phyloP scores from a whole-genome alignment of 2,329 filamentous ascomycete species.

The Tolypocladium endophyticum region DNA sequence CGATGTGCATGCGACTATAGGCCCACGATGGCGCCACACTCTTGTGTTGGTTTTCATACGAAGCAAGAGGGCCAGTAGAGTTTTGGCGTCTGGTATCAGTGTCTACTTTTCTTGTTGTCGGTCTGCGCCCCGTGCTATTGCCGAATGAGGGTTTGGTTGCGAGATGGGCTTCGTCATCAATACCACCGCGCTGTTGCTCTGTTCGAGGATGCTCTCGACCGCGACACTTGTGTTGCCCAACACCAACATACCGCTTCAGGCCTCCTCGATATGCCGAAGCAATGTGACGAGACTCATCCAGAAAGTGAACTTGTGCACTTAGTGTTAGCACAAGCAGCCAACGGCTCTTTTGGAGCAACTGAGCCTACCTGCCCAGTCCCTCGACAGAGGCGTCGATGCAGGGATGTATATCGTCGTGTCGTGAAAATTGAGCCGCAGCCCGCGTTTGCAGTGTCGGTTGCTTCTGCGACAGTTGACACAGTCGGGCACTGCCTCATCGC shows the following conservation, averaged over 20 bases:
- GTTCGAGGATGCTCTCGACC: not conserved
- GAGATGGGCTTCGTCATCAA: not conserved
- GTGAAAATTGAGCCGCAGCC: not conserved
- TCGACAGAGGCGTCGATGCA: not conserved
- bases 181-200: not conserved
- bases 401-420: not conserved
- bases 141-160: too few species aligned
- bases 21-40: too few species aligned
- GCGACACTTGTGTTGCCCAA: not conserved
- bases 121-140: not conserved
- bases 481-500: not conserved
- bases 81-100: not conserved
- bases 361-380: not conserved
- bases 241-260: not conserved
- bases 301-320: not conserved
- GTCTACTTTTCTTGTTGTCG: not conserved
- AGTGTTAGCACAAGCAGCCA: not conserved
- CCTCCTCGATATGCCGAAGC: not conserved
- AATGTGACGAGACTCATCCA: not conserved
- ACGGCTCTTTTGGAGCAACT: not conserved
- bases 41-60: not conserved
- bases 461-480: not conserved
- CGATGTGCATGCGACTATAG: not conserved
- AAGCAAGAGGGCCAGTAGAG: not conserved
- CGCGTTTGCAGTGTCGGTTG: not conserved